phyloP scores from a whole-genome alignment of 371 early-diverging fungal genomes.

The Mucor circinelloides region DNA sequence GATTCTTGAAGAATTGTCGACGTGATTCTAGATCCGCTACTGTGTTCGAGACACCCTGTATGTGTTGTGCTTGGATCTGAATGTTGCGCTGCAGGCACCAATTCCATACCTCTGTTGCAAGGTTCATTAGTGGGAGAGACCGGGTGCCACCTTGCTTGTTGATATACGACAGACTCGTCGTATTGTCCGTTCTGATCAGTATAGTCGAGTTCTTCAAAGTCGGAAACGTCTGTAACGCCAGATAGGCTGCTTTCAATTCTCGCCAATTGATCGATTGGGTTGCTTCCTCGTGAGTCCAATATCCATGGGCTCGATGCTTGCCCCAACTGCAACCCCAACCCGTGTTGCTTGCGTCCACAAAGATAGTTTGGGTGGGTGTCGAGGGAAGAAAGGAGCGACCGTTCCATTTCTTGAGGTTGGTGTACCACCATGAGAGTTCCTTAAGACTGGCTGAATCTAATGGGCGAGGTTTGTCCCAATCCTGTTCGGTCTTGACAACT shows the following conservation, averaged over 20 bases:
- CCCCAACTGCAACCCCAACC: conserved; percentile 20
- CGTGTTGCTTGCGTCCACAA: conserved; percentile 22
- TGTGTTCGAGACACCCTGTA: conserved; percentile 18
- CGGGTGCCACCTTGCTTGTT: no score
- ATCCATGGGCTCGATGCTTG: conserved; percentile 8
- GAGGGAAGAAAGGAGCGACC: conserved; percentile 6
- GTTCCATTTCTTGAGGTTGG: conserved; percentile 13
- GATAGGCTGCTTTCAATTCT: conserved; percentile 16
- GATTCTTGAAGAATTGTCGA: conserved; percentile 14
- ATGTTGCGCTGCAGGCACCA: conserved; percentile 13
- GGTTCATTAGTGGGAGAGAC: conserved; percentile 13
- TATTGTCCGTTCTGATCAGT: no score
- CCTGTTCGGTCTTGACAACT: no score
- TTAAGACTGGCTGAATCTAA: conserved; percentile 7
- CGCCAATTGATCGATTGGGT: conserved; percentile 23
- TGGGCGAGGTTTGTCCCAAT: no score
- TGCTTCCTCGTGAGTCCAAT: conserved; percentile 17
- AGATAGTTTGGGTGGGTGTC: conserved; percentile 3
- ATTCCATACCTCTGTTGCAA: conserved; percentile 27
- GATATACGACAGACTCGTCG: no score
- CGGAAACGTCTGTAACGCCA: conserved; percentile 1
- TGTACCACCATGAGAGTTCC: conserved; percentile 12
- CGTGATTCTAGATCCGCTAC: conserved; percentile 20
- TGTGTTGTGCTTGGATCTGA: conserved; percentile 27
- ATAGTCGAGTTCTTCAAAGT: conserved; percentile 1